These are phyloP conservation scores for Ganoderma boninense DNA, from an alignment of 1,284 basidiomycete genomes.

Conservation along the genomic window DNA sequence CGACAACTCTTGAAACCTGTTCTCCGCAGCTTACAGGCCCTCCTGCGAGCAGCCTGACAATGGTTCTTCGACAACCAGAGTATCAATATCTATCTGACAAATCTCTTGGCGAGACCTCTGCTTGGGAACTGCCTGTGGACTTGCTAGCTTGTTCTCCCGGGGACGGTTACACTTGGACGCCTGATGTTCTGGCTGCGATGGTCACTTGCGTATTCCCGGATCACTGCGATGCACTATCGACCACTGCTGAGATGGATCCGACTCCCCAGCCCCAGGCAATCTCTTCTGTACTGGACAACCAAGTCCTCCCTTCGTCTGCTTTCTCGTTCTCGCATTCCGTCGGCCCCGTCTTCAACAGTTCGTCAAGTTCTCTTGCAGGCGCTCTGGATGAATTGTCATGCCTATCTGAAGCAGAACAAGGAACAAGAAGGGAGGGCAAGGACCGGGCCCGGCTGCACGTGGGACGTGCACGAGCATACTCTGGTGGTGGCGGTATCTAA, in stretches of 20 bases:
- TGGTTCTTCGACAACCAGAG: background rate
- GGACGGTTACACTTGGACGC: background rate
- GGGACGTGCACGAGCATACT: slow-evolving; percentile 29
- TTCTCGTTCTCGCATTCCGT: background rate
- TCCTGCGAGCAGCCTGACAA: background rate
- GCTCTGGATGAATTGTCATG: slow-evolving; percentile 20
- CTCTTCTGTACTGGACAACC: slow-evolving; percentile 14
- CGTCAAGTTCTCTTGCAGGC: slow-evolving; percentile 31
- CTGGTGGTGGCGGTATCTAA: slow-evolving; percentile 31
- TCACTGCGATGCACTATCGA: background rate
- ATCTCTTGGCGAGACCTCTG: background rate
- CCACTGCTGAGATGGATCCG: slow-evolving; percentile 2
- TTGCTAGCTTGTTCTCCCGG: background rate
- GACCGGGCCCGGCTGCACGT: slow-evolving; percentile 28
- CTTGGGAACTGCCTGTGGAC: background rate
- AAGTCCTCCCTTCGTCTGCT: background rate
- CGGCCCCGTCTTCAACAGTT: slow-evolving; percentile 11
- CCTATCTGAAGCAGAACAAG: slow-evolving; percentile 3
- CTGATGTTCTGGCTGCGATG: background rate
- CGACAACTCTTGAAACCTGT: background rate
- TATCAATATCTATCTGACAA: background rate
- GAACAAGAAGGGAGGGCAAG: slow-evolving; percentile 12
- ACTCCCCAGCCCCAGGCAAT: slow-evolving; percentile 7
- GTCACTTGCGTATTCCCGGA: background rate
- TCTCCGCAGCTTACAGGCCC: background rate